phyloP scores from a whole-genome alignment of 140 eudicot genomes.

The Anethum foeniculum region DNA sequence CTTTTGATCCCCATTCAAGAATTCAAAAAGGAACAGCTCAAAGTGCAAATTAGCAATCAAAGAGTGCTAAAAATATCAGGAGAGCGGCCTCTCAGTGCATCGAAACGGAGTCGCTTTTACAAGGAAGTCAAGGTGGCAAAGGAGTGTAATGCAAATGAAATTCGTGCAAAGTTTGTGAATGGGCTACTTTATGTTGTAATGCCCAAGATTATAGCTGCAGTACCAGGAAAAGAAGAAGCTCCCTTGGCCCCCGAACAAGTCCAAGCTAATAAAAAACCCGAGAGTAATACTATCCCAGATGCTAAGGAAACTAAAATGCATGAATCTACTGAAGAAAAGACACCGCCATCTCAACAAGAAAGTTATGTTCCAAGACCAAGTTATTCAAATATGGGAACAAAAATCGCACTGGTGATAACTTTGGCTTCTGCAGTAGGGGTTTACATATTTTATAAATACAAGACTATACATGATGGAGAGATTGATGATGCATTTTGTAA shows the following conservation, averaged over 20 bases:
- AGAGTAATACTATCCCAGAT: background rate
- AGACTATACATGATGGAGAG: slow-evolving; percentile 1
- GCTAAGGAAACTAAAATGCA: background rate
- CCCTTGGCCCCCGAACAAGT: background rate
- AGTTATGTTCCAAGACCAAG: slow-evolving; percentile 14
- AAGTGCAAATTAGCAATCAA: slow-evolving; percentile 37
- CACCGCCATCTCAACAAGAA: background rate
- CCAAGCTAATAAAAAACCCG: slow-evolving; percentile 10
- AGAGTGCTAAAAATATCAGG: slow-evolving; percentile 57
- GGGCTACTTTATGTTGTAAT: slow-evolving; percentile 44
- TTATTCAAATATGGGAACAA: slow-evolving; percentile 24
- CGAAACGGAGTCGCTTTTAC: slow-evolving; percentile 34
- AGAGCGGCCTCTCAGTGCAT: slow-evolving; percentile 32
- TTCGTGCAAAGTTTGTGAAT: slow-evolving; percentile 57
- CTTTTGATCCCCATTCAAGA: slow-evolving; percentile 16
- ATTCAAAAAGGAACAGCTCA: slow-evolving; percentile 57
- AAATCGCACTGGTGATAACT: slow-evolving; percentile 29
- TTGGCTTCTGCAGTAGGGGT: slow-evolving; percentile 29
- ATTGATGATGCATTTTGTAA: background rate
- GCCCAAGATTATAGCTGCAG: slow-evolving; percentile 29
- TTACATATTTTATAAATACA: slow-evolving; percentile 38
- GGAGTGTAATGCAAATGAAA: slow-evolving; percentile 34
- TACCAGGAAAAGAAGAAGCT: slow-evolving; percentile 8
- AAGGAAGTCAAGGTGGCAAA: slow-evolving; percentile 48
- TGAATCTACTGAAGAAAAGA: background rate